Base-by-base conservation (phyloP, 208 protist species). In the Trypanosoma lewisi region DNA sequence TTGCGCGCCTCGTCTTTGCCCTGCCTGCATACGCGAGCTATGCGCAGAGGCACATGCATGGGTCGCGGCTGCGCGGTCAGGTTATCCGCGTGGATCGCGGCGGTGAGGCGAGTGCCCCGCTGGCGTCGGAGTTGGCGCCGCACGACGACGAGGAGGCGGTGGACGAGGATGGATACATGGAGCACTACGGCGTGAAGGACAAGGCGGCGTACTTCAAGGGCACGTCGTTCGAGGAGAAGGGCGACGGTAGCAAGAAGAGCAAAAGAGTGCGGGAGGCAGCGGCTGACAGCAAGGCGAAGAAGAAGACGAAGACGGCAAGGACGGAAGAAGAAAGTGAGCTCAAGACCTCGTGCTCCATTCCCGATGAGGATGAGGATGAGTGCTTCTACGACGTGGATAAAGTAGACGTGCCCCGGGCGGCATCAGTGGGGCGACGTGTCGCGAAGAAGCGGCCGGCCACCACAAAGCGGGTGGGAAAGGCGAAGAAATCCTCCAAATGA, bases 51-150 rank as follows among this genome's bases (percentile, higher is more conserved):
- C 63, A 87, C 63, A 76, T 86, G 47, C 87, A 96, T 73, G 87
- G 90, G 51, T 96, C 90, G 2, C 77, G 85, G 17, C 74, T 96
- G 41, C 75, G 73, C 23, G 87, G 87, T 28, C 85, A 78, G 52
- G 74, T 85, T 39, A 77, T 96, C 34, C 90, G 83, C 16, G 90
- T 96, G 11, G 90, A 96, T 63, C 86, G 86, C 50, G 90, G 86
- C n/a, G 90, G 88, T 12, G 75, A 78, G 57, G 55, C 75, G n/a
- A 96, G 84, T 63, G 78, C 78, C 31, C 82, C 81, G 19, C 77
- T 93, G 34, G 62, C 70, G 19, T 67, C 69, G 0, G 83, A 89
- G 64, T 57, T 82, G 21, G 37, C 67, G 27, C 68, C 67, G 2
- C 67, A 8, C n/a, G 63, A 59, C 14, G 71, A 73, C 4, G 78